A percentile compares a stretch with the other conserved stretches of the same genome.
Evolutionary conservation across 306 rosid genomes (phyloP).

Genomic region (Trifolium fragiferum): DNA sequence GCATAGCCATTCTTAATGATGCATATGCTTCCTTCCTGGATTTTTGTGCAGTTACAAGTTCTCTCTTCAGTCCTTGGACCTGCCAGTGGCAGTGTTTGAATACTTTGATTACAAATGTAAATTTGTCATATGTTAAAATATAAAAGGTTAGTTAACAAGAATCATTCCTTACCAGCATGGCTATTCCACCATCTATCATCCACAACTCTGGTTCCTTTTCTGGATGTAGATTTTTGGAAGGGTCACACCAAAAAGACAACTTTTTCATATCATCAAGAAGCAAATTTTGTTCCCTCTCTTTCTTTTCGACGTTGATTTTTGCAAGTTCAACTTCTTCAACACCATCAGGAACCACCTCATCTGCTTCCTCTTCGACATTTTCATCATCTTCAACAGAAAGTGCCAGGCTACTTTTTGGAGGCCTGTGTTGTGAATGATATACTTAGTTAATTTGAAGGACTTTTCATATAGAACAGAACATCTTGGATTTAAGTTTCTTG

Average conservation of each 20-base stretch:
- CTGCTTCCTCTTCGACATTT: slow-evolving; percentile 83
- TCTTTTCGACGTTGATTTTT: slow-evolving; percentile 78
- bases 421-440: slow-evolving; percentile 57
- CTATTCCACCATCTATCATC: slow-evolving; percentile 77
- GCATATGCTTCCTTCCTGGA: slow-evolving; percentile 78
- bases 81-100: slow-evolving; percentile 46
- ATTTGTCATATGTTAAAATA: no score
- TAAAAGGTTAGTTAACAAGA: slow-evolving; percentile 29
- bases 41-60: slow-evolving; percentile 69
- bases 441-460: slow-evolving; percentile 42
- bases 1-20: slow-evolving; percentile 73
- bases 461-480: slow-evolving; percentile 31
- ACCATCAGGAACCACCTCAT: slow-evolving; percentile 93
- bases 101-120: slow-evolving; percentile 34
- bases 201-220: slow-evolving; percentile 80
- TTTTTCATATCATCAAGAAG: slow-evolving; percentile 74
- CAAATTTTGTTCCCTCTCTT: slow-evolving; percentile 72
- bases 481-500: slow-evolving; percentile 24
- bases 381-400: slow-evolving; percentile 85
- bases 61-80: slow-evolving; percentile 89
- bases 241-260: slow-evolving; percentile 64
- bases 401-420: slow-evolving; percentile 66
- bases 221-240: slow-evolving; percentile 54
- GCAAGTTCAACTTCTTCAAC: slow-evolving; percentile 98
- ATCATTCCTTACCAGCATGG: slow-evolving; percentile 73